Percentiles rank a stretch among this genome's conserved stretches.
Conservation (phyloP, 306 rosid genomes). For the Echinosophora koreensis region DNA sequence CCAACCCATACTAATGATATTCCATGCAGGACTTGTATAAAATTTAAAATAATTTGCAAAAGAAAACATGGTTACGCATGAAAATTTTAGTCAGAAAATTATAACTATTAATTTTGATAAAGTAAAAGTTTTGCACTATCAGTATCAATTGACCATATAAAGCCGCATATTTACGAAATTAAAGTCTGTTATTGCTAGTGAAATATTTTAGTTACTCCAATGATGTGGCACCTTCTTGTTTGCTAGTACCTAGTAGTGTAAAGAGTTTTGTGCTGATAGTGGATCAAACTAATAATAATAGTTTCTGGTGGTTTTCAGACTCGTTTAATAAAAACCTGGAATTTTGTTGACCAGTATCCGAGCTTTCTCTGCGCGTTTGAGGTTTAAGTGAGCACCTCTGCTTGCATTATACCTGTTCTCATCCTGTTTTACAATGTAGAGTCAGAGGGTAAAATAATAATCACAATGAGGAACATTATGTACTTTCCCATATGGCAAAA, state of each 20-base stretch:
- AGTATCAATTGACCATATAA: neutral
- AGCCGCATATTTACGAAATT: neutral
- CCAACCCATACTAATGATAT: conserved; percentile 11
- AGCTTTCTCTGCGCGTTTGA: conserved; percentile 96
- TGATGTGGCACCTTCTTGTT: neutral
- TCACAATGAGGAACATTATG: neutral
- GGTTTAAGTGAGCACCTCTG: conserved; percentile 97
- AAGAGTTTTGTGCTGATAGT: conserved; percentile 18
- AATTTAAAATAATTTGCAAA: conserved; percentile 13
- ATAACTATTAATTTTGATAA: neutral
- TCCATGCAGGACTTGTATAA: conserved; percentile 13
- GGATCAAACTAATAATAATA: neutral
- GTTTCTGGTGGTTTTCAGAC: conserved; percentile 21
- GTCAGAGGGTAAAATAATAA: conserved; percentile 15
- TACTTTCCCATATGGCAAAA: conserved; percentile 10
- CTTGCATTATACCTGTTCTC: conserved; percentile 97
- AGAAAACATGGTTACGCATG: neutral
- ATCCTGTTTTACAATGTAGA: conserved; percentile 64
- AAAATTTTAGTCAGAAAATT: conserved; percentile 12
- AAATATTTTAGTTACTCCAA: neutral
- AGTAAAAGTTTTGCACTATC: neutral
- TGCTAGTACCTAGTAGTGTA: neutral
- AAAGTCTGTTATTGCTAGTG: neutral
- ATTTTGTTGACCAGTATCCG: conserved; percentile 88
- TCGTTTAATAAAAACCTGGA: conserved; percentile 63